Percentiles rank a stretch among this genome's conserved stretches.
Conservation (phyloP, 2,329 filamentous ascomycete species). For the Claviceps pazoutovae region DNA sequence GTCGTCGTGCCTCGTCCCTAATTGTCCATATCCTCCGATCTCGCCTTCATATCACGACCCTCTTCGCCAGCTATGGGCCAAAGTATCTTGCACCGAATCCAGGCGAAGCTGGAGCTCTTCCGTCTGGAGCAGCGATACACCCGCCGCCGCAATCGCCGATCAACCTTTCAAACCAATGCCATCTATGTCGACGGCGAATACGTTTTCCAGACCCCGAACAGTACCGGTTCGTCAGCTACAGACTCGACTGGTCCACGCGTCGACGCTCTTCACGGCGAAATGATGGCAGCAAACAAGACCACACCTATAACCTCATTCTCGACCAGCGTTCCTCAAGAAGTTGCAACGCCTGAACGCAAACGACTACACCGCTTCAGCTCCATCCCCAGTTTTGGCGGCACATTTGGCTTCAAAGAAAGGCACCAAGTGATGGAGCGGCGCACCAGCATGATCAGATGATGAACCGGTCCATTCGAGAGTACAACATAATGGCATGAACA, state of each 20-base stretch:
- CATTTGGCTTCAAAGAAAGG: slow-evolving; percentile 21
- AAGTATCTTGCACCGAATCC: slow-evolving; percentile 44
- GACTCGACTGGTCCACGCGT: slow-evolving; percentile 24
- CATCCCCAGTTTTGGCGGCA: slow-evolving; percentile 37
- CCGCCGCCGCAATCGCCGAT: slow-evolving; percentile 70
- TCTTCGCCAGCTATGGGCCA: slow-evolving; percentile 27
- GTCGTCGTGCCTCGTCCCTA: background rate
- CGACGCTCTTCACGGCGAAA: slow-evolving; percentile 24
- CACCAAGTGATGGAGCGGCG: slow-evolving; percentile 26
- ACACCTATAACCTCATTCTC: slow-evolving; percentile 8
- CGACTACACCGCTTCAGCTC: slow-evolving; percentile 40
- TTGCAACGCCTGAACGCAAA: slow-evolving; percentile 27
- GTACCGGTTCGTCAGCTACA: slow-evolving; percentile 38
- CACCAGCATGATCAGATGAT: slow-evolving; percentile 25
- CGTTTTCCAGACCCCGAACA: slow-evolving; percentile 56
- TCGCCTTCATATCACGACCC: background rate
- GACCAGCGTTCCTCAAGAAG: slow-evolving; percentile 13
- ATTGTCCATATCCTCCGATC: background rate
- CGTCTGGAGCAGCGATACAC: slow-evolving; percentile 93
- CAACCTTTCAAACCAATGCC: slow-evolving; percentile 76
- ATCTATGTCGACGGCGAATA: slow-evolving; percentile 95
- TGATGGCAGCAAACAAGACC: slow-evolving; percentile 13
- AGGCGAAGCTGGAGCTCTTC: slow-evolving; percentile 73
- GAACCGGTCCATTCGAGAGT: background rate
- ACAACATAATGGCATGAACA: background rate